A percentile compares a stretch with the other conserved stretches of the same genome.
Evolutionary conservation across 371 early-diverging fungal genomes (phyloP).

Genomic region (Rhizopus delemar): DNA sequence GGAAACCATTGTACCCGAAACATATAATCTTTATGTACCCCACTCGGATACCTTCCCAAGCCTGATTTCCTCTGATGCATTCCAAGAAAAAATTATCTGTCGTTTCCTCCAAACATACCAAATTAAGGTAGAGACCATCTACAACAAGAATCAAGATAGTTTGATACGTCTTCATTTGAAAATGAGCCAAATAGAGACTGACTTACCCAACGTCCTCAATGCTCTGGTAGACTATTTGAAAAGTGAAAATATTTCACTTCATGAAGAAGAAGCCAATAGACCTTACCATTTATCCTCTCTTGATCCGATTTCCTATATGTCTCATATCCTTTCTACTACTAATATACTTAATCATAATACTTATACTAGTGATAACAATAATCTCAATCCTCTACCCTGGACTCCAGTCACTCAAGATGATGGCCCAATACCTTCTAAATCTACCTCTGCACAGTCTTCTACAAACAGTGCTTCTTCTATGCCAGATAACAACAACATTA

Average conservation of each 20-base stretch:
- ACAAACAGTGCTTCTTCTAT: constrained; percentile 2
- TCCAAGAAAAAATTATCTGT: constrained; percentile 8
- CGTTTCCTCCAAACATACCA: constrained; percentile 7
- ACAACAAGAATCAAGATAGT: neutral
- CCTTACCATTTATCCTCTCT: constrained; percentile 11
- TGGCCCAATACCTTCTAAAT: constrained; percentile 27
- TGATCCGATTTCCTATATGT: constrained; percentile 2
- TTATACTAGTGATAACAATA: constrained; percentile 3
- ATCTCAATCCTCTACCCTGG: constrained; percentile 1
- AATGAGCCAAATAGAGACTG: constrained; percentile 6
- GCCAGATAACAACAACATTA: constrained; percentile 2
- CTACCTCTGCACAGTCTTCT: constrained; percentile 26
- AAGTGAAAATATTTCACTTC: constrained; percentile 12
- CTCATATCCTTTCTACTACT: constrained; percentile 2
- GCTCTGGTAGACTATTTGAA: constrained; percentile 16
- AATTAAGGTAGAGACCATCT: constrained; percentile 8
- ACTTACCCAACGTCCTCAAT: constrained; percentile 10
- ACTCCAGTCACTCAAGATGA: constrained; percentile 2
- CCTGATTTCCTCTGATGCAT: constrained; percentile 5
- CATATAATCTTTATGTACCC: constrained; percentile 40
- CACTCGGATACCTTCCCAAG: constrained; percentile 1
- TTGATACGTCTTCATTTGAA: constrained; percentile 18
- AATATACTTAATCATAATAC: constrained; percentile 1
- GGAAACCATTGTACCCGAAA: constrained; percentile 42
- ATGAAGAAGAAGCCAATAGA: constrained; percentile 5